Evolutionary conservation across 371 early-diverging fungal genomes (phyloP).

Genomic region (Mucor ambiguus): DNA sequence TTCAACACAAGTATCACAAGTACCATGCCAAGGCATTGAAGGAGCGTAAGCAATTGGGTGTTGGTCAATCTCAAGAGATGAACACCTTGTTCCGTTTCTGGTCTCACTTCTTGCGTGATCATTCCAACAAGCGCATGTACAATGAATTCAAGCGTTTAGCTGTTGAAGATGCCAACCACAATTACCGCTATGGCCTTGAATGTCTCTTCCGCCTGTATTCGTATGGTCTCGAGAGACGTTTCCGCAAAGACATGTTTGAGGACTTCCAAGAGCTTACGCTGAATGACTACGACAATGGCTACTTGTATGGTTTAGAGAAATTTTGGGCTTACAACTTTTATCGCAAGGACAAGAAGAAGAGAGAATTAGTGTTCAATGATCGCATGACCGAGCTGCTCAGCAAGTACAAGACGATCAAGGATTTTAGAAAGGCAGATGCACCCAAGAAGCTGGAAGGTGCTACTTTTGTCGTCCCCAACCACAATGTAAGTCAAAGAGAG

Average conservation of each 20-base stretch:
- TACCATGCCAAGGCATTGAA: constrained; percentile 92
- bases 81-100: constrained; percentile 98
- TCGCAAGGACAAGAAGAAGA: constrained; percentile 82
- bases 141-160: constrained; percentile 89
- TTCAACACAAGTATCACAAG: constrained; percentile 95
- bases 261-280: constrained; percentile 89
- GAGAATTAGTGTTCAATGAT: constrained; percentile 66
- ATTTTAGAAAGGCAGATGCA: constrained; percentile 64
- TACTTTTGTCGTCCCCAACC: constrained; percentile 46
- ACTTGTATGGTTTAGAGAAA: constrained; percentile 93
- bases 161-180: constrained; percentile 84
- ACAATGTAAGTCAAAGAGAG: constrained; percentile 12
- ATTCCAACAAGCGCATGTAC: constrained; percentile 92
- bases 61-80: constrained; percentile 95
- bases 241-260: constrained; percentile 80
- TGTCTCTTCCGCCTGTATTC: constrained; percentile 93
- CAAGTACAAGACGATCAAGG: constrained; percentile 71
- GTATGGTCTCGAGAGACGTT: constrained; percentile 92
- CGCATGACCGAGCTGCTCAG: constrained; percentile 65
- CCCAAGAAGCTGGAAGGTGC: constrained; percentile 28
- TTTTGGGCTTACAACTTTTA: constrained; percentile 96
- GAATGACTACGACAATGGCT: constrained; percentile 72
- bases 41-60: constrained; percentile 89
- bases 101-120: constrained; percentile 96
- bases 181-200: constrained; percentile 94